Base-by-base conservation (phyloP, 345 rosid species). In the Euphorbia lathyris region DNA sequence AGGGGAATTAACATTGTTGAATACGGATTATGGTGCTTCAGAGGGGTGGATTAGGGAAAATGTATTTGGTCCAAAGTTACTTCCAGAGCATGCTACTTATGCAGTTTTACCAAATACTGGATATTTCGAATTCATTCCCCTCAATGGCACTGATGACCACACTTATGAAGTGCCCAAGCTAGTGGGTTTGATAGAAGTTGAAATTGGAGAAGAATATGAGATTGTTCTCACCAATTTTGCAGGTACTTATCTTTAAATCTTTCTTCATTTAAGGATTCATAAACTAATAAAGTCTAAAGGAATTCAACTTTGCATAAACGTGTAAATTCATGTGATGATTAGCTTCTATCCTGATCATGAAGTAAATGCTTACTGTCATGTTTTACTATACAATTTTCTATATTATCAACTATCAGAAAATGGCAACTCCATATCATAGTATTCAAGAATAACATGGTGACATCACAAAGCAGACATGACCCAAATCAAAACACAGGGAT, bases 31-130 rank as follows among this genome's bases (percentile, higher is more conserved):
- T 42, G 99, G 99, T 58, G 77, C 98, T 71, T 92, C 99, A 0
- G 99, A 96, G 71, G 99, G 99, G 36, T 96, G 99, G 99, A 77
- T 96, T 48, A 98, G 83, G 47, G 99, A 88, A 63, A 96, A 96
- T 65, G 78, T 92, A n/a, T n/a, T n/a, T 56, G 88, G 83, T 11
- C 99, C 99, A 0, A 83, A 43, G 1, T 25, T 83, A 71, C 78
- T 93, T 11, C 98, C 99, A 0, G 92, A 92, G 77, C 66, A 34
- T 43, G 89, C 91, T 56, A 84, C 89, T 7, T 96, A 81, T 38
- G 91, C 89, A 0, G 91, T 92, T 56, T 77, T 92, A 42, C 99
- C 99, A 14, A 81, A 90, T 50, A 84, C 90, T 5, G 98, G 98
- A 47, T 96, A 89, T 71, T 96, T 90, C 63, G 99, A 96, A 75